phyloP scores from a whole-genome alignment of 2,329 filamentous ascomycete genomes.

The Trematosphaeria pertusa region DNA sequence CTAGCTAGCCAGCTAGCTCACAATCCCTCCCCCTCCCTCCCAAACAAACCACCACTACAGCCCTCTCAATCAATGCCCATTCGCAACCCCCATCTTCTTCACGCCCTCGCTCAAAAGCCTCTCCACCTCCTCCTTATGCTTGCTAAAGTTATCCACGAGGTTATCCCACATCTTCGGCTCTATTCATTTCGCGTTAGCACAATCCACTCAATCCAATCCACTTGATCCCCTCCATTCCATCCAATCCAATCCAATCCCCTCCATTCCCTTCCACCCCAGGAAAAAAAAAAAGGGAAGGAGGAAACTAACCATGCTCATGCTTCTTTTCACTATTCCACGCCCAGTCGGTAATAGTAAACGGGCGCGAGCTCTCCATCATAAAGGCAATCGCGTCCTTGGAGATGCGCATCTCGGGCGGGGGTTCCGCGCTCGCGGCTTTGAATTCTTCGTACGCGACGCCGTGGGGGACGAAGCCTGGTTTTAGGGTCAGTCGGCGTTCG shows the following conservation, averaged over 20 bases:
- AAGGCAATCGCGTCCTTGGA: conserved; percentile 66
- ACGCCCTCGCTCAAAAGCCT: conserved; percentile 49
- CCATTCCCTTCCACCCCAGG: too few relatives aligned
- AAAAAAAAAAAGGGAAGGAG: neutral
- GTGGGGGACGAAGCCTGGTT: conserved; percentile 70
- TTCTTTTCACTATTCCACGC: conserved; percentile 51
- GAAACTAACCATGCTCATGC: conserved; percentile 50
- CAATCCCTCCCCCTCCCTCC: too few relatives aligned
- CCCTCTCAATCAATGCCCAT: conserved; percentile 1
- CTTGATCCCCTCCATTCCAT: too few relatives aligned
- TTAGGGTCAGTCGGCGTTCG: conserved; percentile 56
- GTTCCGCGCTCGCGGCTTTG: conserved; percentile 61
- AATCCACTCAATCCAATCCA: neutral
- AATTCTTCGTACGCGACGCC: conserved; percentile 65
- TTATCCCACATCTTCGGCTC: conserved; percentile 57
- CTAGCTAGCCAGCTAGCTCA: too few relatives aligned
- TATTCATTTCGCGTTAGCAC: neutral
- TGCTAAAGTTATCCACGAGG: conserved; percentile 61
- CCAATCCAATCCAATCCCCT: too few relatives aligned
- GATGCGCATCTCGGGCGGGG: conserved; percentile 45
- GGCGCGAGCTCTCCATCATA: conserved; percentile 64
- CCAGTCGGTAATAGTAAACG: conserved; percentile 47
- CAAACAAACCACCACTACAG: too few relatives aligned
- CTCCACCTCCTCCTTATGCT: conserved; percentile 56
- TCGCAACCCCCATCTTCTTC: conserved; percentile 25